phyloP scores from a whole-genome alignment of 1,139 yeast species.

The Blastobotrys indianensis region DNA sequence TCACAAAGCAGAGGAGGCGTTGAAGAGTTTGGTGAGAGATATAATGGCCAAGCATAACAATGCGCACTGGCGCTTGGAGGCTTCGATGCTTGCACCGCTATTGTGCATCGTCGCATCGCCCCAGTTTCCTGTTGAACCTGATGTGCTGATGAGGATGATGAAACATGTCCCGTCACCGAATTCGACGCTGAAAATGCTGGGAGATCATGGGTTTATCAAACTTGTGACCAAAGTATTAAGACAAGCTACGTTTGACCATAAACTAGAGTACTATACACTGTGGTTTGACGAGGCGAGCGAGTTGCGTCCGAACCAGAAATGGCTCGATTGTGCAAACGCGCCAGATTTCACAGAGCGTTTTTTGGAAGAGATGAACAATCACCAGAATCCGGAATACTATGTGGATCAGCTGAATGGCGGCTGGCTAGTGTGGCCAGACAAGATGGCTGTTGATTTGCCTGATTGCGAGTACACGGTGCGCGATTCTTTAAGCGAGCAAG shows the following conservation, averaged over 20 bases:
- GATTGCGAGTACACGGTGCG: constrained; percentile 22
- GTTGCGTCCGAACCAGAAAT: constrained; percentile 37
- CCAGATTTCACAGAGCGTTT: constrained; percentile 41
- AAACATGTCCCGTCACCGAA: constrained; percentile 59
- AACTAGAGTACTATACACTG: constrained; percentile 26
- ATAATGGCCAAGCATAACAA: constrained; percentile 16
- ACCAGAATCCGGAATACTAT: constrained; percentile 24
- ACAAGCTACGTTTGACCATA: constrained; percentile 51
- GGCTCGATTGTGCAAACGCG: constrained; percentile 40
- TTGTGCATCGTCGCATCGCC: constrained; percentile 25
- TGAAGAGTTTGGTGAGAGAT: constrained; percentile 16
- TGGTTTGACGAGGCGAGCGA: constrained; percentile 36
- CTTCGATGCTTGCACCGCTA: constrained; percentile 41
- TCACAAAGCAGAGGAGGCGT: constrained; percentile 18
- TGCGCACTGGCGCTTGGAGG: constrained; percentile 65
- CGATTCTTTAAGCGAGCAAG: constrained; percentile 38
- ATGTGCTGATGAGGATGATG: constrained; percentile 45
- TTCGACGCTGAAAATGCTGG: constrained; percentile 61
- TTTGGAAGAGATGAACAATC: constrained; percentile 48
- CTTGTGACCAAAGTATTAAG: constrained; percentile 48
- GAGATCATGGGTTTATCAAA: constrained; percentile 57
- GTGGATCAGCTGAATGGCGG: constrained; percentile 52
- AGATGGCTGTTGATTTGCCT: constrained; percentile 44
- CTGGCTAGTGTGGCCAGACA: constrained; percentile 74
- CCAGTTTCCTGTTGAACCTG: constrained; percentile 39